Base-by-base conservation (phyloP, 2,329 filamentous ascomycete species). In the Botrytis elliptica region DNA sequence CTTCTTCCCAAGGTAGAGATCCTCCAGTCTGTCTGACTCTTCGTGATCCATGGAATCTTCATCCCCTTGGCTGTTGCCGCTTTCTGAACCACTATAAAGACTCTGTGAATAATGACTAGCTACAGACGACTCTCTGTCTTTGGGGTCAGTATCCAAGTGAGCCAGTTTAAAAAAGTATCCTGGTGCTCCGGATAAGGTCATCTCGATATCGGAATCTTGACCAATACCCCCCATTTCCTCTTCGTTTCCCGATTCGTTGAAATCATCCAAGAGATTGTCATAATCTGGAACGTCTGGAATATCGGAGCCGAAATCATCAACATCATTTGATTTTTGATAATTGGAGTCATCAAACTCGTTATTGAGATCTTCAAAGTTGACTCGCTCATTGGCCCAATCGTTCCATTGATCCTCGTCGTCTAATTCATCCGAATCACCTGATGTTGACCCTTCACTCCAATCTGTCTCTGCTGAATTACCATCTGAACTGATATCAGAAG, bases 371-470 rank as follows among this genome's bases (percentile, higher is more conserved):
- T 65, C 60, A 44, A 65, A 44, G 7, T 29, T 4, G 33, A 71
- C 12, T 40, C 36, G 33, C 33, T 71, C 70, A 6, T 71, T 71
- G 3, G 44, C 44, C 70, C 59, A 64, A 36, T 71, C 59, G 29
- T 71, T 71, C 59, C 70, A 71, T 38, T 71, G 59, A n/a, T 64
- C 70, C 16, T 71, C 36, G 9, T 71, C 70, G 7, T 65, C 70
- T 25, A 65, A 46, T 20, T 65, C 59, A 25, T 71, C 44, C 1
- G n/a, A 22, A 25, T 65, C 70, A 7, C 33, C 69, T 10, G 57
- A 18, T 29, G 44, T 57, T 40, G 70, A 71, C 18, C 59, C 60
- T 44, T 71, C 70, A 42, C 60, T 71, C 60, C 70, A 71, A 16
- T 65, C 70, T 20, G 36, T 64, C 25, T 71, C 60, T 3, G 70